Base-by-base conservation (phyloP, 306 rosid genomes). In the Phaseolus lunatus region DNA sequence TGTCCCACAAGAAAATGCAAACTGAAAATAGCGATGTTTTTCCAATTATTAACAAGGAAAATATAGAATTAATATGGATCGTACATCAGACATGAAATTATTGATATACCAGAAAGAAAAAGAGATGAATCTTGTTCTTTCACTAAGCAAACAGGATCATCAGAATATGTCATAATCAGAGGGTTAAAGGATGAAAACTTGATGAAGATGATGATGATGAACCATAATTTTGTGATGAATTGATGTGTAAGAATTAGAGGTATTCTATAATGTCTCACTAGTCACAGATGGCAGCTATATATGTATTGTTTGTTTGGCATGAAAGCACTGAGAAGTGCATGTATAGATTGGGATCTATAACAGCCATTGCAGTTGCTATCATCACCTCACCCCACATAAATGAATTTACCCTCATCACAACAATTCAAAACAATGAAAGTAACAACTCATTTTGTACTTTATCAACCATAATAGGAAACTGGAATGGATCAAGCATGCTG, bases 301-400 rank as follows among this genome's bases (percentile, higher is more conserved):
- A 49, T 43, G n/a, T n/a, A n/a, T n/a, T n/a, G n/a, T n/a, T n/a
- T n/a, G 56, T 62, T 73, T 77, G 73, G 71, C 64, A 71, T 77
- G 79, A 71, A 77, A 83, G 27, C 64, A 68, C 59, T 37, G 19
- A 37, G 27, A 67, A 59, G 56, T 43, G 72, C 54, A 70, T 7
- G 16, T 18, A 71, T 23, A 70, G 13, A 70, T 72, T 79, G 86
- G 84, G 49, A 76, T 79, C 84, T 75, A 79, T 76, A 47, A 43
- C 50, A 82, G 76, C 86, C 89, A 76, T 75, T 84, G 72, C 70
- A 71, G 88, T 85, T 79, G 84, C 85, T 73, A 62, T 88, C 90
- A 70, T 66, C 78, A 57, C n/a, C 80, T 81, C 72, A 82, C 31
- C 73, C 53, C 78, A 68, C 58, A 35, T 31, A 67, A n/a, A 16